phyloP scores from a whole-genome alignment of 2,329 filamentous ascomycete genomes.

The Penicillium sp. region DNA sequence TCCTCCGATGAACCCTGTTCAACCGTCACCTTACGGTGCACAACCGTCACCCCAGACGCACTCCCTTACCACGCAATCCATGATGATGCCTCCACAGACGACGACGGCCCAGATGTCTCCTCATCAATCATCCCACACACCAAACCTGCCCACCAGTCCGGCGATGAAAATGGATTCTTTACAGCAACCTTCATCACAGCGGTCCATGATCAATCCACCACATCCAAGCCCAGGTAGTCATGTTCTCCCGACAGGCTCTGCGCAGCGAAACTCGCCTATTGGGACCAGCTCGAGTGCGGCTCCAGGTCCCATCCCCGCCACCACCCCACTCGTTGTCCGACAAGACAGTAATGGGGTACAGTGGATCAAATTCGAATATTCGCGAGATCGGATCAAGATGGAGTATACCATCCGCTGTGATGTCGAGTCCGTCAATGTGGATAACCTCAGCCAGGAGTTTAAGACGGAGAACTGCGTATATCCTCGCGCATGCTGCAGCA shows the following conservation, averaged over 20 bases:
- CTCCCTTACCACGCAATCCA: conserved; percentile 50
- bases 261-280: conserved; percentile 37
- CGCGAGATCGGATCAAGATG: conserved; percentile 95
- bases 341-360: conserved; percentile 96
- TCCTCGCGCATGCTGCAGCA: conserved; percentile 85
- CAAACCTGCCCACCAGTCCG: conserved; percentile 53
- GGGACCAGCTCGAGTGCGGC: conserved; percentile 83
- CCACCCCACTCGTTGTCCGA: conserved; percentile 85
- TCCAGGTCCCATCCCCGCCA: conserved; percentile 92
- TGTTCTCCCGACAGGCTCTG: conserved; percentile 40
- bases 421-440: conserved; percentile 91
- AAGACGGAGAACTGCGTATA: conserved; percentile 99
- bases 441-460: conserved; percentile 78
- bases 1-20: conserved; percentile 48
- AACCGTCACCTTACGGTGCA: conserved; percentile 53
- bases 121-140: conserved; percentile 38
- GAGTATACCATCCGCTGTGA: conserved; percentile 98
- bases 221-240: conserved; percentile 49
- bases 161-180: conserved; percentile 45
- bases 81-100: conserved; percentile 48
- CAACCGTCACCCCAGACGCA: conserved; percentile 52
- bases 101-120: conserved; percentile 36
- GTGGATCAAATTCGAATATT: conserved; percentile 99
- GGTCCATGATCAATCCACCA: conserved; percentile 33
- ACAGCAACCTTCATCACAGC: conserved; percentile 34